Percentiles rank a stretch among this genome's conserved stretches.
These are phyloP conservation scores for Ophiostoma pallidulum DNA, from an alignment of 2,329 filamentous ascomycete species.

Conservation along the genomic window DNA sequence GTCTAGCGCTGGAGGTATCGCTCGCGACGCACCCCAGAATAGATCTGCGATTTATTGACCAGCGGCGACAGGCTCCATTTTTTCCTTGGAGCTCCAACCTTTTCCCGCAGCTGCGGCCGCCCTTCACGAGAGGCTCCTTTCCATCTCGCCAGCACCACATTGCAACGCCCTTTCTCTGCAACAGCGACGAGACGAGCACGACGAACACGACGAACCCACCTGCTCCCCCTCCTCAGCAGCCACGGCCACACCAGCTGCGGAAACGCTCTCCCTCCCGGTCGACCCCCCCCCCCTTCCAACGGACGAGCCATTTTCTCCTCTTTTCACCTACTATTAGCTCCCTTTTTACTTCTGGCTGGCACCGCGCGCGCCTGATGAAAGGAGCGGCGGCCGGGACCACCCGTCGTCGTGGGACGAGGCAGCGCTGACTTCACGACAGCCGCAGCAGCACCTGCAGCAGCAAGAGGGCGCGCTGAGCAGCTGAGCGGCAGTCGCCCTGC, in stretches of 20 bases:
- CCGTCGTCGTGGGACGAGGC: constrained; percentile 8
- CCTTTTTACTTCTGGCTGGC: neutral
- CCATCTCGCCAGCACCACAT: too few species aligned
- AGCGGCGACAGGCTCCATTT: neutral
- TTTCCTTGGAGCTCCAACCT: neutral
- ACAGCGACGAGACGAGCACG: too few species aligned
- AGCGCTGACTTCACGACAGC: neutral
- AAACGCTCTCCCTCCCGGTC: too few species aligned
- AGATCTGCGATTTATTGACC: too few species aligned
- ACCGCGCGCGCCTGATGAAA: constrained; percentile 8
- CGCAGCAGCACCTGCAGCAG: constrained; percentile 22
- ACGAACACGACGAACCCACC: too few species aligned
- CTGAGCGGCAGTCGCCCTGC: neutral
- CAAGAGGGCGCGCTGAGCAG: neutral
- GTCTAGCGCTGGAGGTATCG: too few species aligned
- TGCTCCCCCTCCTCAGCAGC: neutral
- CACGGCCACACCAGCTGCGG: neutral
- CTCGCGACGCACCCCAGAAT: too few species aligned
- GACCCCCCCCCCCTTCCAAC: too few species aligned
- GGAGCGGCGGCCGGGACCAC: constrained; percentile 8
- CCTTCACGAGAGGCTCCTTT: neutral
- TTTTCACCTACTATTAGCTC: neutral
- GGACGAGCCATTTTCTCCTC: neutral
- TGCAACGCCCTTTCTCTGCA: too few species aligned
- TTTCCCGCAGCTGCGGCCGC: neutral